Evolutionary conservation across 176 grass and related monocot genomes (phyloP), one percentile per base, ranked within the genome.

Genomic region (Urochloa ruziziensis): DNA sequence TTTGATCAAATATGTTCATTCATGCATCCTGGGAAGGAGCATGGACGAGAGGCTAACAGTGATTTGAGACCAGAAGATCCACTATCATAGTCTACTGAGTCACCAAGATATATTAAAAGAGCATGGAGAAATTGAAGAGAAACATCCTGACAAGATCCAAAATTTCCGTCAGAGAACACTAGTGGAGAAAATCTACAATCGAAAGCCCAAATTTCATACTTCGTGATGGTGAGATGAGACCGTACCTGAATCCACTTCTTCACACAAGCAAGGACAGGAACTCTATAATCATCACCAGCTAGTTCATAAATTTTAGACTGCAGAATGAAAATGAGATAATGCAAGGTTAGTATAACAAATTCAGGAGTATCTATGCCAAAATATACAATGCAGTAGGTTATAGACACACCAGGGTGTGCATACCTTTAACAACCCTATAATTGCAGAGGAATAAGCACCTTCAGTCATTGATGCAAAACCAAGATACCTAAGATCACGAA

Each of bases 371-470:
- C 21, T 65, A 72, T 70, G 53, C 6, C 57, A 80, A 65, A 90
- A 44, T 79, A 77, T 42, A 25, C 49, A 76, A 81, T 16, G 12
- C 21, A 27, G 14, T 82, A 82, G 17, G n/a, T 72, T 46, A 67
- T 47, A 80, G 30, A 37, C 35, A 77, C 33, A 82, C 42, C 9
- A 80, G 33, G 17, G 23, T 11, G 2, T 23, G n/a, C 43, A 32
- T 37, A 98, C 92, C 88, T 98, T 98, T 82, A 98, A 87, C 82
- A 98, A 92, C 74, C 90, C 91, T 59, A 98, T 88, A 75, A 98
- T 98, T 53, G 92, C 89, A 88, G 89, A 98, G 67, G 92, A 91
- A 83, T 98, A 98, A n/a, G 92, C 86, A 93, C 93, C 93, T 95
- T 98, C 92, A 77, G 92, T 86, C 87, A 93, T 91, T 54, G 96